Percentiles rank a stretch among this genome's conserved stretches.
These are phyloP conservation scores for Russula sp. DNA, from an alignment of 768 basidiomycete genomes.

Conservation along the genomic window DNA sequence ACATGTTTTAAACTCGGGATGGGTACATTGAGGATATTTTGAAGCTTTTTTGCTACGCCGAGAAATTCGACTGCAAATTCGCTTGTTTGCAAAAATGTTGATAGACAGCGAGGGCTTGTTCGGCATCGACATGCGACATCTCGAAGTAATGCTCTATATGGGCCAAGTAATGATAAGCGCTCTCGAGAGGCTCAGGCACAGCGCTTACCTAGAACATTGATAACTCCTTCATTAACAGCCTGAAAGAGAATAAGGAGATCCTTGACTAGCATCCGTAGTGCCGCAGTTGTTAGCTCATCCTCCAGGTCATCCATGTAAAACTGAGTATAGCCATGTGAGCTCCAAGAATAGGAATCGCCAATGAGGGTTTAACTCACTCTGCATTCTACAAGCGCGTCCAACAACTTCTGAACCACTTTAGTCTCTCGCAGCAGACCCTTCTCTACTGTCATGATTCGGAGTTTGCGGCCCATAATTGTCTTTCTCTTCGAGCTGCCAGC, in stretches of 20 bases:
- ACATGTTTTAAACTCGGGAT: slow-evolving; percentile 94
- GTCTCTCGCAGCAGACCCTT: slow-evolving; percentile 94
- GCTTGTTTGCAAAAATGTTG: slow-evolving; percentile 94
- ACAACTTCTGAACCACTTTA: slow-evolving; percentile 83
- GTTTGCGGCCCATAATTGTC: slow-evolving; percentile 76
- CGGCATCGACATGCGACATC: slow-evolving; percentile 93
- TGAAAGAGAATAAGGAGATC: slow-evolving; percentile 96
- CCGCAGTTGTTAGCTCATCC: slow-evolving; percentile 85
- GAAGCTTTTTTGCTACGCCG: slow-evolving; percentile 86
- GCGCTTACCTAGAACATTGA: slow-evolving; percentile 67
- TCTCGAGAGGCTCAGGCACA: slow-evolving; percentile 37
- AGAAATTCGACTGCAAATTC: slow-evolving; percentile 88
- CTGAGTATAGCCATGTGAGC: slow-evolving; percentile 40
- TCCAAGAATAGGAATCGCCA: neutral
- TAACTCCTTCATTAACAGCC: slow-evolving; percentile 93
- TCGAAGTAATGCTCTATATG: slow-evolving; percentile 89
- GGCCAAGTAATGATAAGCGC: slow-evolving; percentile 21
- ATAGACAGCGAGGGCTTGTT: slow-evolving; percentile 81
- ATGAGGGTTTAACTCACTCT: slow-evolving; percentile 47
- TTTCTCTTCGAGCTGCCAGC: slow-evolving; percentile 51
- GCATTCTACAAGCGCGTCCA: slow-evolving; percentile 84
- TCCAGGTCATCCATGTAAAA: slow-evolving; percentile 93
- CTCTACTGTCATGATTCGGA: slow-evolving; percentile 91
- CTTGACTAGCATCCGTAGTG: slow-evolving; percentile 91
- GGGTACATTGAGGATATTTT: slow-evolving; percentile 89